Evolutionary conservation across 345 rosid genomes (phyloP).

Genomic region (Arabis hirsuta): DNA sequence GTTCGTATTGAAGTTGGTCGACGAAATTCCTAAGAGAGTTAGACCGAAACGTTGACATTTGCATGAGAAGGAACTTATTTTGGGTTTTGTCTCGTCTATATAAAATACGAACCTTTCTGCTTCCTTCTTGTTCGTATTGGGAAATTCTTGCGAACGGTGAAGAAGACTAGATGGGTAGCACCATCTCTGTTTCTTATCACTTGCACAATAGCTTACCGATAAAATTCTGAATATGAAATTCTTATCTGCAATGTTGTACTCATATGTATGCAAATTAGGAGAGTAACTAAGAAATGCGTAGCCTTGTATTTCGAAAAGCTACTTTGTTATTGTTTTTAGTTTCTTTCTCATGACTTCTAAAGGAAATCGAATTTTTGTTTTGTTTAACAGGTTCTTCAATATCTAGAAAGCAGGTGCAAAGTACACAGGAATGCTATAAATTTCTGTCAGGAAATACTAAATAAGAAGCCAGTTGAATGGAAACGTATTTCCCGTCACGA

Average conservation of each 20-base stretch:
- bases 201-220: too few species aligned
- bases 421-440: conserved; percentile 74
- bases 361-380: neutral
- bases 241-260: neutral
- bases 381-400: conserved; percentile 50
- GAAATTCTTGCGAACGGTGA: neutral
- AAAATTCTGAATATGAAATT: neutral
- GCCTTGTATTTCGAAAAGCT: neutral
- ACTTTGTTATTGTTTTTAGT: neutral
- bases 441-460: conserved; percentile 69
- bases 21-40: conserved; percentile 38
- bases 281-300: conserved; percentile 12
- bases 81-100: neutral
- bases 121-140: conserved; percentile 11
- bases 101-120: conserved; percentile 2
- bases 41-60: neutral
- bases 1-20: conserved; percentile 47
- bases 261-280: neutral
- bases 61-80: neutral
- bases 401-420: conserved; percentile 71
- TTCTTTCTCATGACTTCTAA: conserved; percentile 9
- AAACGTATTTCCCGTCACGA: conserved; percentile 59
- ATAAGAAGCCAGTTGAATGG: conserved; percentile 71
- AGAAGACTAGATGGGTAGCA: neutral
- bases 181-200: too few species aligned